Evolutionary conservation across 2,329 filamentous ascomycete species (phyloP).

Genomic region (Penicillium sp.): DNA sequence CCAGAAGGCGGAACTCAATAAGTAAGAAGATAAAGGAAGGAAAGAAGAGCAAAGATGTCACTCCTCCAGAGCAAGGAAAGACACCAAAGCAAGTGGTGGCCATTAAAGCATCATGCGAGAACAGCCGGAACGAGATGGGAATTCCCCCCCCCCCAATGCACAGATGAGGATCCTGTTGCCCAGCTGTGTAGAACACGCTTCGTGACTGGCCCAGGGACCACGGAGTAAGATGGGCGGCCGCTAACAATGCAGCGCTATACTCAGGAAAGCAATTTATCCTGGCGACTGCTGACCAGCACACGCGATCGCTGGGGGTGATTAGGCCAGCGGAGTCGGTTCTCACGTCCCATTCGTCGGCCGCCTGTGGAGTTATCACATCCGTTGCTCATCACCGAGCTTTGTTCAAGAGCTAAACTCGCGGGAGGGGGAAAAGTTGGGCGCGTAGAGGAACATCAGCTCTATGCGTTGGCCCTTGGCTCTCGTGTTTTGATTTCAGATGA

Average conservation of each 20-base stretch:
- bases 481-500: background rate
- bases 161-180: slow-evolving; percentile 16
- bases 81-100: slow-evolving; percentile 6
- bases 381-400: slow-evolving; percentile 20
- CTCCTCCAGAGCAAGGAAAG: background rate
- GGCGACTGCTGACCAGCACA: slow-evolving; percentile 11
- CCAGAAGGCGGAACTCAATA: slow-evolving; percentile 20
- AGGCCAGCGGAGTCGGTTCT: slow-evolving; percentile 14
- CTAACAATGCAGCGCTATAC: slow-evolving; percentile 19
- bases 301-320: slow-evolving; percentile 19
- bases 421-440: slow-evolving; percentile 19
- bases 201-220: slow-evolving; percentile 18
- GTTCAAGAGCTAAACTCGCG: slow-evolving; percentile 6
- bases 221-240: slow-evolving; percentile 7
- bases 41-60: background rate
- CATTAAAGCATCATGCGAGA: slow-evolving; percentile 17
- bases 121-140: slow-evolving; percentile 6
- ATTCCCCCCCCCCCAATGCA: slow-evolving; percentile 11
- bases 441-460: slow-evolving; percentile 20
- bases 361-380: slow-evolving; percentile 32
- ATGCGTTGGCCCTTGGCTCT: slow-evolving; percentile 12
- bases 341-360: slow-evolving; percentile 27
- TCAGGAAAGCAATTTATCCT: slow-evolving; percentile 21
- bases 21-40: slow-evolving; percentile 11
- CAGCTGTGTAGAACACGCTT: slow-evolving; percentile 12